Conservation (phyloP, 2,329 filamentous ascomycete genomes). For the Parastagonospora avenae region DNA sequence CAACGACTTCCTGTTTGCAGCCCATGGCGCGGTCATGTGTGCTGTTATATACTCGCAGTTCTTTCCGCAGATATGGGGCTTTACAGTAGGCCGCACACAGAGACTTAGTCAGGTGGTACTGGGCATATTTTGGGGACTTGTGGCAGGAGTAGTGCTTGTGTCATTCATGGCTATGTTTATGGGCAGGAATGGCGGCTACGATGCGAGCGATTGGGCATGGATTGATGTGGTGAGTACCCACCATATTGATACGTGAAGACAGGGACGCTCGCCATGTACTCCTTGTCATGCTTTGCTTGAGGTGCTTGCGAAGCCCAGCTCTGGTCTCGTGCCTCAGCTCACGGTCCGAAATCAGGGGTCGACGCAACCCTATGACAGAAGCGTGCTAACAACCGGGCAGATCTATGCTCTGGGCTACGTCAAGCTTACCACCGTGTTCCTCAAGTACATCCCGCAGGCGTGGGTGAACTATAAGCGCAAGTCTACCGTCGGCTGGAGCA, state of each 20-base stretch:
- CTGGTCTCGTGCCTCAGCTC: too few relatives aligned
- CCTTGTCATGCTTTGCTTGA: background rate
- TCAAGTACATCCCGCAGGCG: slow-evolving; percentile 81
- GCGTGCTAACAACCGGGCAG: slow-evolving; percentile 28
- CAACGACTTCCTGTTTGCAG: slow-evolving; percentile 89
- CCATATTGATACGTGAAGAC: too few relatives aligned
- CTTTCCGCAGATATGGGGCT: slow-evolving; percentile 74
- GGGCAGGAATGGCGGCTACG: slow-evolving; percentile 51
- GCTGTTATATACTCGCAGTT: slow-evolving; percentile 79
- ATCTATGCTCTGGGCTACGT: slow-evolving; percentile 78
- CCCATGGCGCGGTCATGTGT: slow-evolving; percentile 77
- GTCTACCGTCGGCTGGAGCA: slow-evolving; percentile 88
- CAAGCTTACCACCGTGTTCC: slow-evolving; percentile 83
- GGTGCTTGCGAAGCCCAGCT: too few relatives aligned
- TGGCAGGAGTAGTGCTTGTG: slow-evolving; percentile 60
- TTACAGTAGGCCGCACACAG: slow-evolving; percentile 63
- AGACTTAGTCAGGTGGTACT: slow-evolving; percentile 66
- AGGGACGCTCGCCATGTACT: too few relatives aligned
- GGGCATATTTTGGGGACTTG: slow-evolving; percentile 71
- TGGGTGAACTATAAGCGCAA: slow-evolving; percentile 81
- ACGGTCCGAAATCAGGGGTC: too few relatives aligned
- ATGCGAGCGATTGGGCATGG: slow-evolving; percentile 63
- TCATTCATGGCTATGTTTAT: slow-evolving; percentile 51
- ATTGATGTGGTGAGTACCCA: slow-evolving; percentile 62
- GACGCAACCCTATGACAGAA: too few relatives aligned